Evolutionary conservation across 2,329 filamentous ascomycete genomes (phyloP), one percentile per base, ranked within the genome.

Genomic region (Neofusicoccum kwambonambiense): DNA sequence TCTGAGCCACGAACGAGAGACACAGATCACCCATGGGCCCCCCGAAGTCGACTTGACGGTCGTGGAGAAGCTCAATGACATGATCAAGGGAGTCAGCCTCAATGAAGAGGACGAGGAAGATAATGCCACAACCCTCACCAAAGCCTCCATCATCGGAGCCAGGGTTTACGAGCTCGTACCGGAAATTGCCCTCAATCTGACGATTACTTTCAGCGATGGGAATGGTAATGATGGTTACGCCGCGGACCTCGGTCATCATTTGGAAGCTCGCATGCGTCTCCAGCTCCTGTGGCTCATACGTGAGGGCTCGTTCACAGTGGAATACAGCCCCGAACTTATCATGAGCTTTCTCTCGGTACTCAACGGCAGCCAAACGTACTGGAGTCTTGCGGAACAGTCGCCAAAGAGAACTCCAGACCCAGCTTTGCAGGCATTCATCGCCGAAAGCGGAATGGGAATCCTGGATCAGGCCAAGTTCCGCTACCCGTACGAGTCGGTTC

Each of bases 401-500:
- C 63, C 13, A 56, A 67, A 13, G 67, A 65, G 15, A 66, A 73
- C 37, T 31, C 68, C 69, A 6, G 72, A 76, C 63, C 74, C 78
- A 7, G 66, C 85, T 70, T 75, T 79, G n/a, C 75, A 77, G n/a
- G 78, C 79, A 19, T 86, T 90, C 68, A 77, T 89, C 27, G 77
- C 82, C 17, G 86, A 91, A 68, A 75, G 81, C 19, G 72, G 74
- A 17, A 82, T 80, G 34, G 75, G 77, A 17, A 77, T 90, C 67
- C 86, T 96, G 37, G 81, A 86, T 57, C 86, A 90, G 73, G 88
- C 93, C 6, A 84, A 89, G 49, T 85, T 86, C 66, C 88, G 94
- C 64, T 97, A 93, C 73, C 94, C 94, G 0, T 94, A 91, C 75
- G 94, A 97, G 77, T 89, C 91, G 52, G 77, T 88, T 2, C 92